Base-by-base conservation (phyloP, 768 basidiomycete species). In the Pulveroboletus ravenelii region DNA sequence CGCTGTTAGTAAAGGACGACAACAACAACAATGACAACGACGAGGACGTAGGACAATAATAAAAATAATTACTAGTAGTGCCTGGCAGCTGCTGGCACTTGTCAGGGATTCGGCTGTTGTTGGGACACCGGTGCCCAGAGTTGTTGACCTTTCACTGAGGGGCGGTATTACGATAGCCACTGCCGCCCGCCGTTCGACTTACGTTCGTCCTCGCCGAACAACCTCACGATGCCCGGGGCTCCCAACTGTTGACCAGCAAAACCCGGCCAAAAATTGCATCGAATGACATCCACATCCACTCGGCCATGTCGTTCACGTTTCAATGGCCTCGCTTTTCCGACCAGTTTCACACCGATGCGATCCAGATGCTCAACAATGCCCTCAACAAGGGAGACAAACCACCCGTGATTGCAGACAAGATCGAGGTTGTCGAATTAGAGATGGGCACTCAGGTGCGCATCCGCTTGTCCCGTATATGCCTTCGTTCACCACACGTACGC, bases 351-450 rank as follows among this genome's bases (percentile, higher is more conserved):
- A 82, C 85, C 65, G 88, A 95, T 81, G 95, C 95, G 29, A 91
- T 93, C 56, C 85, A 90, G 58, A 93, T 96, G 89, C 87, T 98
- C 73, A 93, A 93, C 57, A 86, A 84, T n/a, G 90, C 91, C 38
- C 88, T 94, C 70, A 93, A 93, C 78, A 92, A 96, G 76, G 96
- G 96, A 56, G 88, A 85, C 73, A 97, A 96, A 66, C 96, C 95
- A 1, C 93, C 93, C 27, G 88, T 99, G 62, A 97, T 98, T 58
- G 94, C 93, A 47, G 96, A 95, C 72, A 86, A 81, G 69, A 98
- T 99, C 56, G 93, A 98, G 68, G 96, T 99, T 29, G 89, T 96
- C 47, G 96, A 98, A 67, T 74, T 99, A n/a, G 88, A 97, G 71
- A 98, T 99, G 96, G 96, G 96, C 34, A 92, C 89, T 2, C 87